These are phyloP conservation scores for Rhizopogon salebrosus DNA, from an alignment of 768 basidiomycete species.

Conservation along the genomic window DNA sequence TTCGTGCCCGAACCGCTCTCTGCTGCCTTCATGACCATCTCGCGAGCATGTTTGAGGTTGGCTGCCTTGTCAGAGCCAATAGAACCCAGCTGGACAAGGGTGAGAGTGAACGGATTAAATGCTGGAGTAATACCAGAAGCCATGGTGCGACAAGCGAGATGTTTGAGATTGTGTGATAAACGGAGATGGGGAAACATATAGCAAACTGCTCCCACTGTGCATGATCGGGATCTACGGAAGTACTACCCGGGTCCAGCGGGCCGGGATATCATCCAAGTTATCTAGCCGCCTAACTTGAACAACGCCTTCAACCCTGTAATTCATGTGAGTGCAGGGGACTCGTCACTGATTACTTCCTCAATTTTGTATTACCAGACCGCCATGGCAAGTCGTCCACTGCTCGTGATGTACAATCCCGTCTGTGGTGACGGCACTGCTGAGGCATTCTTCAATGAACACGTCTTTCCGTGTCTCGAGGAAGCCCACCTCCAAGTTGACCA, in stretches of 20 bases:
- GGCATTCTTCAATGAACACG: slow-evolving; percentile 50
- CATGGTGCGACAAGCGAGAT: slow-evolving; percentile 16
- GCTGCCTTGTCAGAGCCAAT: slow-evolving; percentile 64
- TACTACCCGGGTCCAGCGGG: background rate
- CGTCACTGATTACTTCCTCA: background rate
- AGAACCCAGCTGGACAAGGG: slow-evolving; percentile 85
- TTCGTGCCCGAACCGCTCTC: slow-evolving; percentile 33
- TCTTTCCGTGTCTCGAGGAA: slow-evolving; percentile 55
- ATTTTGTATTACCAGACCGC: background rate
- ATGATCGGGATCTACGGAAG: slow-evolving; percentile 10
- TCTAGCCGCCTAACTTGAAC: no score
- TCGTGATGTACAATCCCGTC: slow-evolving; percentile 74
- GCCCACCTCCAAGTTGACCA: slow-evolving; percentile 27
- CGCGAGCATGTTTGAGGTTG: slow-evolving; percentile 79
- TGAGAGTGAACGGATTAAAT: slow-evolving; percentile 76
- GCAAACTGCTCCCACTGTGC: background rate
- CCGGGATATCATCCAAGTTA: background rate
- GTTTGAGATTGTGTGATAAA: background rate
- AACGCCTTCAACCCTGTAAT: background rate
- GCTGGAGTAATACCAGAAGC: slow-evolving; percentile 25
- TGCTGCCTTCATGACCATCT: slow-evolving; percentile 74
- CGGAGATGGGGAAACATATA: background rate
- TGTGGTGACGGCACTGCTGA: slow-evolving; percentile 57
- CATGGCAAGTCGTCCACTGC: slow-evolving; percentile 36
- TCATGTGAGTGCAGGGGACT: background rate